phyloP scores from a whole-genome alignment of 2,329 filamentous ascomycete genomes.

The Curvularia verruculosa region DNA sequence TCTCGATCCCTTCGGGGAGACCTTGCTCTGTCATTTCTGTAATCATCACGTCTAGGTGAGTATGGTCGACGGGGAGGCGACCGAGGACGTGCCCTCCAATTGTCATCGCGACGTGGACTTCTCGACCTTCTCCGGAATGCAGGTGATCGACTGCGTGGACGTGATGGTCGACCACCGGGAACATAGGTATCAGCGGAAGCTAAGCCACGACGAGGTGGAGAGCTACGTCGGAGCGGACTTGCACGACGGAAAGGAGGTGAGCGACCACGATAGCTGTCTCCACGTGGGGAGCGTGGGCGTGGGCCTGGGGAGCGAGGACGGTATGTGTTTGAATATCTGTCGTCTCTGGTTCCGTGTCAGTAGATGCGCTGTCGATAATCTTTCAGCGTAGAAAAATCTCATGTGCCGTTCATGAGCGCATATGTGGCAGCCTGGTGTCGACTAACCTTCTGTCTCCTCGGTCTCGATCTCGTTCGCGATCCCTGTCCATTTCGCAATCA shows the following conservation, averaged over 20 bases:
- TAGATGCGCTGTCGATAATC: not conserved
- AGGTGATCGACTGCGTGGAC: conserved; percentile 50
- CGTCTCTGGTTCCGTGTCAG: conserved; percentile 38
- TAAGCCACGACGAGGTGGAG: conserved; percentile 43
- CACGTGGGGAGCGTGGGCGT: conserved; percentile 38
- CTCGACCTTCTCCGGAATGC: conserved; percentile 49
- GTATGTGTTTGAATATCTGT: conserved; percentile 48
- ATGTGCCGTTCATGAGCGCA: conserved; percentile 3
- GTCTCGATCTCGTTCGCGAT: conserved; percentile 52
- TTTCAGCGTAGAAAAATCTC: not conserved
- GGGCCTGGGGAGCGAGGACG: conserved; percentile 45
- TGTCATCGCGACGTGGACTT: conserved; percentile 51
- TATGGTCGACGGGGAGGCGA: conserved; percentile 56
- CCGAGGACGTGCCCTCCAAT: conserved; percentile 53
- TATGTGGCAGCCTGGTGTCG: conserved; percentile 24
- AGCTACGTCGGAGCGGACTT: conserved; percentile 19
- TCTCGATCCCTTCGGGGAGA: conserved; percentile 51
- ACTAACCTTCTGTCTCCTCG: conserved; percentile 54
- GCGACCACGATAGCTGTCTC: conserved; percentile 46
- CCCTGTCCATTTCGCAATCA: conserved; percentile 42
- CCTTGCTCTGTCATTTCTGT: conserved; percentile 47
- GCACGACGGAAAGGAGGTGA: conserved; percentile 13
- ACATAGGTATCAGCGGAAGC: conserved; percentile 51
- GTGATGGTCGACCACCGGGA: conserved; percentile 43
- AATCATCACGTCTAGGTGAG: conserved; percentile 46